Percentiles rank a stretch among this genome's conserved stretches.
Conservation (phyloP, 2,329 filamentous ascomycete genomes). For the Pseudodiploospora longispora region DNA sequence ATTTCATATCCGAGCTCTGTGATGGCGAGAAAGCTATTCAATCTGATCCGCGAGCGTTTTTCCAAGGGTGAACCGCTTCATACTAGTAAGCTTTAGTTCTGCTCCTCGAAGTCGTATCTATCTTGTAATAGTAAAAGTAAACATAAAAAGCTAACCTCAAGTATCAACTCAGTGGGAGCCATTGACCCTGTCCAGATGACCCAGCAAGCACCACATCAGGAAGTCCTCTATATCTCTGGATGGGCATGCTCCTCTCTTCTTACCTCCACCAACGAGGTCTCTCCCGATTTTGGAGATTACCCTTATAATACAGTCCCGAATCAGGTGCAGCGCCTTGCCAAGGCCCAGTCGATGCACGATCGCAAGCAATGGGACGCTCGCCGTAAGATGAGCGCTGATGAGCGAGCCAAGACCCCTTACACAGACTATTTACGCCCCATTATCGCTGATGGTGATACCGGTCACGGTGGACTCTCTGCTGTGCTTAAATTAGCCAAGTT, state of each 20-base stretch:
- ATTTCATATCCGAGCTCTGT: conserved; percentile 86
- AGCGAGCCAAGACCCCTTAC: conserved; percentile 72
- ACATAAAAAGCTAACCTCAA: not conserved
- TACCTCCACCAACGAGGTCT: conserved; percentile 93
- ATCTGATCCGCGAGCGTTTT: conserved; percentile 70
- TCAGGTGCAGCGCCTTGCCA: conserved; percentile 91
- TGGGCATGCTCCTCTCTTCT: conserved; percentile 95
- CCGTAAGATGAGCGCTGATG: conserved; percentile 64
- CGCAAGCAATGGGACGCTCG: conserved; percentile 87
- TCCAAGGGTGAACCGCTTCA: conserved; percentile 82
- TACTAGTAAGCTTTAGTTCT: conserved; percentile 55
- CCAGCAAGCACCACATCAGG: conserved; percentile 91
- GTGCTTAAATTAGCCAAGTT: conserved; percentile 95
- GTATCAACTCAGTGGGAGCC: conserved; percentile 63
- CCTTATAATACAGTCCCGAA: conserved; percentile 98
- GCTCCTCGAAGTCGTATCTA: too few species aligned
- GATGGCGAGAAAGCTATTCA: conserved; percentile 92
- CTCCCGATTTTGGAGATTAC: conserved; percentile 95
- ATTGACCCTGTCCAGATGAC: conserved; percentile 99
- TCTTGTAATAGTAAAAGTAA: too few species aligned
- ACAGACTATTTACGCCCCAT: conserved; percentile 91
- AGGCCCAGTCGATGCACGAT: conserved; percentile 95
- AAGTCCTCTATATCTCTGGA: conserved; percentile 91
- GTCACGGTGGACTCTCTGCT: conserved; percentile 84
- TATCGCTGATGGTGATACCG: conserved; percentile 92